These are phyloP conservation scores for Myxozyma geophila DNA, from an alignment of 805 yeast genomes.

Conservation along the genomic window DNA sequence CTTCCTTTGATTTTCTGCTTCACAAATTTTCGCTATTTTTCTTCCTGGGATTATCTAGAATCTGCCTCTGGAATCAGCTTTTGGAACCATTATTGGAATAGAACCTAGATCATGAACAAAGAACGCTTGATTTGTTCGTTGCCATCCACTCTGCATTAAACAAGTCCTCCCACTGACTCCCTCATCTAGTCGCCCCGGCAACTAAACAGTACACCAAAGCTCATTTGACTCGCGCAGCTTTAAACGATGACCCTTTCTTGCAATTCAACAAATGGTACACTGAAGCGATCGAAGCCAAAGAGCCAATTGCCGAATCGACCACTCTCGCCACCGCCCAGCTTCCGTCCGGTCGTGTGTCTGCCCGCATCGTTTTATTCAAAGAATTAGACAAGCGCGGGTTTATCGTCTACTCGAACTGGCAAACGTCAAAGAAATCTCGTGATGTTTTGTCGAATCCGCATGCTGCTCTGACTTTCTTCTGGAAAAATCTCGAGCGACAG, in stretches of 20 bases:
- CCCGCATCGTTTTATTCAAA: slow-evolving; percentile 82
- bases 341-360: slow-evolving; percentile 89
- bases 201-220: slow-evolving; percentile 74
- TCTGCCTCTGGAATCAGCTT: no score
- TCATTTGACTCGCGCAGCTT: slow-evolving; percentile 58
- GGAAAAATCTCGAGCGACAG: slow-evolving; percentile 90
- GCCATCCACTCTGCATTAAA: not conserved
- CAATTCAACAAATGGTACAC: slow-evolving; percentile 87
- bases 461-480: slow-evolving; percentile 86
- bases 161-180: not conserved
- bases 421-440: slow-evolving; percentile 73
- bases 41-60: no score
- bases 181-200: slow-evolving; percentile 37
- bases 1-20: not conserved
- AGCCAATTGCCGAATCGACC: slow-evolving; percentile 68
- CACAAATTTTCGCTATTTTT: not conserved
- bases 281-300: slow-evolving; percentile 63
- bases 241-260: slow-evolving; percentile 64
- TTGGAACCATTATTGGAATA: no score
- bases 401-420: slow-evolving; percentile 91
- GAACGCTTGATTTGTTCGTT: slow-evolving; percentile 34
- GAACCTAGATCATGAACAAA: slow-evolving; percentile 21
- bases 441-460: slow-evolving; percentile 74
- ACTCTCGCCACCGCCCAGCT: slow-evolving; percentile 85
- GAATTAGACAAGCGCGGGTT: slow-evolving; percentile 83